Evolutionary conservation across 1,284 basidiomycete genomes (phyloP).

Genomic region (Tylopilus sp.): DNA sequence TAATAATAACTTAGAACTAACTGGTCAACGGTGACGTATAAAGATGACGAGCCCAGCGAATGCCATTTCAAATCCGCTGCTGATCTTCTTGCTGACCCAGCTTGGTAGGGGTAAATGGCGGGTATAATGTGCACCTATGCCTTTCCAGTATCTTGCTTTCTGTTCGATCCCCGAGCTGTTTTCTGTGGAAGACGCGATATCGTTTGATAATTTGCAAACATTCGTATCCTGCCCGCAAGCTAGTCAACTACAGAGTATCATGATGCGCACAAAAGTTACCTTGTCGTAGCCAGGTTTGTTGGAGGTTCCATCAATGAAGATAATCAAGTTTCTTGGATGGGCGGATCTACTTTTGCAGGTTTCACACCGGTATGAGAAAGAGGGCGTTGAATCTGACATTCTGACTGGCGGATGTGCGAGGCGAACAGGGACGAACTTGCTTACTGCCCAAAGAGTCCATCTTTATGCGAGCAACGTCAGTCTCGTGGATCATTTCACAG

Average conservation of each 20-base stretch:
- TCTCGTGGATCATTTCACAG: background rate
- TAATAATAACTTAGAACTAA: background rate
- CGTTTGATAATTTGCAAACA: background rate
- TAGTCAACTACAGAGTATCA: background rate
- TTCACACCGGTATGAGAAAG: background rate
- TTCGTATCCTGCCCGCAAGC: background rate
- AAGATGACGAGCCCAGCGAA: slow-evolving; percentile 6
- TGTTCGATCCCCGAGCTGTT: background rate
- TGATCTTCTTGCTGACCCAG: background rate
- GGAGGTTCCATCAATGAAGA: too few relatives aligned
- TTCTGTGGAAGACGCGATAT: background rate
- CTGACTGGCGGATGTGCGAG: too few relatives aligned
- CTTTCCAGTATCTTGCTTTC: background rate
- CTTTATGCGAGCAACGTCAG: background rate
- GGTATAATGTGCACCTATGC: slow-evolving; percentile 1
- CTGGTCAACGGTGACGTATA: background rate
- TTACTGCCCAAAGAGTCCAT: background rate
- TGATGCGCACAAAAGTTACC: background rate
- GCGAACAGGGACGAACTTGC: background rate
- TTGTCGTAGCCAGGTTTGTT: background rate
- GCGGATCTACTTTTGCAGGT: too few relatives aligned
- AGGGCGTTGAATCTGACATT: too few relatives aligned
- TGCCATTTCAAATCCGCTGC: slow-evolving; percentile 4
- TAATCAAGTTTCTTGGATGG: too few relatives aligned
- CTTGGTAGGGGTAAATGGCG: background rate